A percentile compares a stretch with the other conserved stretches of the same genome.
These are phyloP conservation scores for Coleophoma eucalyptorum DNA, from an alignment of 2,329 filamentous ascomycete genomes.

Conservation along the genomic window DNA sequence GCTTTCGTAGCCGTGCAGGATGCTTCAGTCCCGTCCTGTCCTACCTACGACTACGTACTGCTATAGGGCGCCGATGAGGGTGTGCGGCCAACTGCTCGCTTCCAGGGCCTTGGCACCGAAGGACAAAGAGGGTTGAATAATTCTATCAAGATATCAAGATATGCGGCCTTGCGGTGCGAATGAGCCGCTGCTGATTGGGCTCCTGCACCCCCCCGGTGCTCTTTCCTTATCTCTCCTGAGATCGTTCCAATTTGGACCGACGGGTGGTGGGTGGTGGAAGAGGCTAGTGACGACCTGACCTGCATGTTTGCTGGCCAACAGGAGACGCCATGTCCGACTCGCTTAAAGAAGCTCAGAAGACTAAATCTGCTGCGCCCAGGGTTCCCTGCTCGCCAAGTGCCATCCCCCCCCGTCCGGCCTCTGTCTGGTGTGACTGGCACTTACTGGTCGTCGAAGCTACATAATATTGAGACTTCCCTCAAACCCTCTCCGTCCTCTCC, in stretches of 20 bases:
- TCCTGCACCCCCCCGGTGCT: neutral
- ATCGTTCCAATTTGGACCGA: no score
- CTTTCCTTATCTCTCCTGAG: neutral
- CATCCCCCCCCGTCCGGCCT: neutral
- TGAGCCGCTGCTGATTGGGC: neutral
- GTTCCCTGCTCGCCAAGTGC: neutral
- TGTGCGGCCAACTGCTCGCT: neutral
- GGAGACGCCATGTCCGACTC: no score
- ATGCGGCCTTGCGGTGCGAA: no score
- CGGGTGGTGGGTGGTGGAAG: no score
- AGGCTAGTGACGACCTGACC: no score
- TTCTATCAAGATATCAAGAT: no score
- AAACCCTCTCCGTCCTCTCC: neutral
- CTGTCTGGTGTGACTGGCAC: no score
- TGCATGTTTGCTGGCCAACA: no score
- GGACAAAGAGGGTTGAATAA: no score
- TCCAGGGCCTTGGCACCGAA: neutral
- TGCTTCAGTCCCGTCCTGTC: neutral
- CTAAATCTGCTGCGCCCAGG: no score
- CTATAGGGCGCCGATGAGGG: neutral
- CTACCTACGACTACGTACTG: neutral
- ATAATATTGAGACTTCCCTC: neutral
- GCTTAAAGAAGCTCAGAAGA: no score
- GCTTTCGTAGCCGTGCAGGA: no score
- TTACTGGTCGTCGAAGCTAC: neutral